Conservation (phyloP, 2,329 filamentous ascomycete species). For the Ascosphaera acerosa region DNA sequence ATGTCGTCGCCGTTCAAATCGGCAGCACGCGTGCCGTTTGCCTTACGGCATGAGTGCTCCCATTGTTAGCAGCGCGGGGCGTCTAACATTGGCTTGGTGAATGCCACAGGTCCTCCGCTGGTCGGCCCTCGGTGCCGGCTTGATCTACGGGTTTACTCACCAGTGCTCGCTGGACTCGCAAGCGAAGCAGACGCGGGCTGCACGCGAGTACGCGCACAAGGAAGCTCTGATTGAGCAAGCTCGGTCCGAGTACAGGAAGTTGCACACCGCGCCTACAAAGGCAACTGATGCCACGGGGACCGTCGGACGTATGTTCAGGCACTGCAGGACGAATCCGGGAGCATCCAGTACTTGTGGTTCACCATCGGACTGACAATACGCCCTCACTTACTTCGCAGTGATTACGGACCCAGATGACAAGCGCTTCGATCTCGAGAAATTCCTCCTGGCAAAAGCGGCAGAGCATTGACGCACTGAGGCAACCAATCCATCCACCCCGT, state of each 20-base stretch:
- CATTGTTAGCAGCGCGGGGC: background rate
- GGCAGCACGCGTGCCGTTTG: background rate
- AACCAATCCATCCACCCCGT: background rate
- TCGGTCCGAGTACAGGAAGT: constrained; percentile 72
- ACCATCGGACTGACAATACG: constrained; percentile 7
- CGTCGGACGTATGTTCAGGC: constrained; percentile 16
- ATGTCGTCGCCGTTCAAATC: too few species aligned
- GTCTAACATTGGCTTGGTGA: constrained; percentile 5
- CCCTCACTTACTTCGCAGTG: constrained; percentile 27
- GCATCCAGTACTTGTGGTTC: constrained; percentile 1
- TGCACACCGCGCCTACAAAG: constrained; percentile 27
- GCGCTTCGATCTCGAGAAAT: constrained; percentile 83
- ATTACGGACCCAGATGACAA: constrained; percentile 57
- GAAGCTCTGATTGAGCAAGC: constrained; percentile 76
- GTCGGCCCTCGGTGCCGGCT: constrained; percentile 70
- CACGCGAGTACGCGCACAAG: constrained; percentile 78
- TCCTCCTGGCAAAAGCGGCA: constrained; percentile 36
- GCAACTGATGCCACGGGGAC: constrained; percentile 10
- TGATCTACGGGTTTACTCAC: constrained; percentile 91
- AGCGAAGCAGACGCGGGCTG: constrained; percentile 42
- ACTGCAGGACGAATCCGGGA: too few species aligned
- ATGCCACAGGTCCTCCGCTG: constrained; percentile 68
- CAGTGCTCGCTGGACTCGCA: constrained; percentile 53
- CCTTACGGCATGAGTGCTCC: background rate
- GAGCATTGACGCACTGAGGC: constrained; percentile 9